Conservation (phyloP, 2,329 filamentous ascomycete species). For the Xylariaceae sp. region DNA sequence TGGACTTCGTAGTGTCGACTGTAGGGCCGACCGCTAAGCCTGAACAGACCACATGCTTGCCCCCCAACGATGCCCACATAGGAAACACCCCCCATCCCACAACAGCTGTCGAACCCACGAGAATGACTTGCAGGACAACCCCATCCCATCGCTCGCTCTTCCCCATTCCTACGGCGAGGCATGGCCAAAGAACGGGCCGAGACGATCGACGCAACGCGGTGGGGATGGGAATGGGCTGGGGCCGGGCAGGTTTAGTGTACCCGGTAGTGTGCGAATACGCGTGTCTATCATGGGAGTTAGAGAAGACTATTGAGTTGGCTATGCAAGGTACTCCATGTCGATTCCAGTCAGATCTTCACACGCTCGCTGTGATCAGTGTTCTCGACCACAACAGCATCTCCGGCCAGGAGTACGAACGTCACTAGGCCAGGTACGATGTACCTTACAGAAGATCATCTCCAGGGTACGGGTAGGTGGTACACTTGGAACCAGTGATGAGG, state of each 20-base stretch:
- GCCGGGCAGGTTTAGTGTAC: background rate
- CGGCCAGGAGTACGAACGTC: background rate
- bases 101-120: background rate
- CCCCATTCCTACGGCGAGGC: background rate
- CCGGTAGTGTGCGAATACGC: background rate
- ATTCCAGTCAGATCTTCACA: background rate
- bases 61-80: background rate
- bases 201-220: background rate
- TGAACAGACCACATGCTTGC: background rate
- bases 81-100: too few relatives aligned
- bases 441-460: too few relatives aligned
- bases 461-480: too few relatives aligned
- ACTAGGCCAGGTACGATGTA: too few relatives aligned
- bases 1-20: background rate
- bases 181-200: background rate
- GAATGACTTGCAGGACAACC: background rate
- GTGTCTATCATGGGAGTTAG: background rate
- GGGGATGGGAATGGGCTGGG: background rate
- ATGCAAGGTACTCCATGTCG: background rate
- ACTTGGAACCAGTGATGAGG: too few relatives aligned
- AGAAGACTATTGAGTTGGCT: background rate
- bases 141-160: background rate
- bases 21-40: background rate
- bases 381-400: background rate
- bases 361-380: background rate